Evolutionary conservation across 1,284 basidiomycete genomes (phyloP).

Genomic region (Phlebopus sp.): DNA sequence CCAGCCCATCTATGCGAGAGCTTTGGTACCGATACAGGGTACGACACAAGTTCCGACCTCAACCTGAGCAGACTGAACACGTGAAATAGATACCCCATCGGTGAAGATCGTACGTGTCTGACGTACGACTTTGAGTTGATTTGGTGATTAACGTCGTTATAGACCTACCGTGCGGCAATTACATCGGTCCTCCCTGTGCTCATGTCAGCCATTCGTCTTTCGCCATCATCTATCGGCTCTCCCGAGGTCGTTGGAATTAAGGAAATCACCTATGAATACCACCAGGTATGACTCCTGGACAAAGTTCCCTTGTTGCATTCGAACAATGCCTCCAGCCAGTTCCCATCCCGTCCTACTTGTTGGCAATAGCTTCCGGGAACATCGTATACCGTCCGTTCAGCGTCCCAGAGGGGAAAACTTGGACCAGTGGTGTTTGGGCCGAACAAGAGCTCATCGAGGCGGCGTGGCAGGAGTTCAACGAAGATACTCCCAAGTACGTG

Average conservation of each 20-base stretch:
- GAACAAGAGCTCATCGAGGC: slow-evolving; percentile 82
- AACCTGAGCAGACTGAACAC: not conserved
- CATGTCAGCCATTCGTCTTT: slow-evolving; percentile 81
- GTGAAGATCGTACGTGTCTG: slow-evolving; percentile 62
- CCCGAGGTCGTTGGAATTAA: slow-evolving; percentile 69
- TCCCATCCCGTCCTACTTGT: slow-evolving; percentile 82
- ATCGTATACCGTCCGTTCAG: slow-evolving; percentile 73
- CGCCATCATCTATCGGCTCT: slow-evolving; percentile 65
- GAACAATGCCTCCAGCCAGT: slow-evolving; percentile 51
- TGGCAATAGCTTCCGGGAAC: slow-evolving; percentile 86
- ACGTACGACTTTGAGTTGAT: not conserved
- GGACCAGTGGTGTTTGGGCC: slow-evolving; percentile 87
- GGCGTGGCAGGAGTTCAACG: slow-evolving; percentile 85
- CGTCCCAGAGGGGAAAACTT: slow-evolving; percentile 57
- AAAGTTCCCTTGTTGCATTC: not conserved
- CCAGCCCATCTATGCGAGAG: slow-evolving; percentile 88
- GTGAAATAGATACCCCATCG: slow-evolving; percentile 56
- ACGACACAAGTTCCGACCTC: not conserved
- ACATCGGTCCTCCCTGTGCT: slow-evolving; percentile 77
- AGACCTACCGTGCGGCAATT: slow-evolving; percentile 81
- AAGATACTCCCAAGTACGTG: slow-evolving; percentile 70
- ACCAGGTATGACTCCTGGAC: slow-evolving; percentile 50
- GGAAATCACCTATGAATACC: slow-evolving; percentile 60
- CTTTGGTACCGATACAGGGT: slow-evolving; percentile 81
- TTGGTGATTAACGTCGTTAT: slow-evolving; percentile 1